Evolutionary conservation across 2,329 filamentous ascomycete genomes (phyloP).

Genomic region (Ampelomyces quisqualis): DNA sequence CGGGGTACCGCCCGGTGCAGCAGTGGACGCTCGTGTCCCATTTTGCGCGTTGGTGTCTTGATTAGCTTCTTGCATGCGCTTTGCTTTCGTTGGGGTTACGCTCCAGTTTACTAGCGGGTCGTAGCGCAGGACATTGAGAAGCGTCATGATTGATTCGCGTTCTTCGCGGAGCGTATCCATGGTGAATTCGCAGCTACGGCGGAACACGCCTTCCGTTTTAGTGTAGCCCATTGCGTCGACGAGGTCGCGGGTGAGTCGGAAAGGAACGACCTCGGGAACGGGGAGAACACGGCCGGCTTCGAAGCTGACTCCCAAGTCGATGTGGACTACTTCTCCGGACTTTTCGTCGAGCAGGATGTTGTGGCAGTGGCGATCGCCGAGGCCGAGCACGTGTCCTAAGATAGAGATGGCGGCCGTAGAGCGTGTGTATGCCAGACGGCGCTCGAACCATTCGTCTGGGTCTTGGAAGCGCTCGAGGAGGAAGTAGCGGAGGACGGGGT

Average conservation of each 20-base stretch:
- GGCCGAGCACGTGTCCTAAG: constrained; percentile 85
- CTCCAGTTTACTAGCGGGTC: constrained; percentile 97
- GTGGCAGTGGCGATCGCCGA: constrained; percentile 93
- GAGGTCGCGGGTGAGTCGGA: constrained; percentile 89
- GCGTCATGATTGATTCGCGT: constrained; percentile 96
- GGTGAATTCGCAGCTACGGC: constrained; percentile 97
- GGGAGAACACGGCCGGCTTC: constrained; percentile 94
- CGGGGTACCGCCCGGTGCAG: constrained; percentile 32
- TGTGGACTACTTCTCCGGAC: constrained; percentile 92
- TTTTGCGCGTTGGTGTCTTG: constrained; percentile 54
- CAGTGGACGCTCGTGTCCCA: constrained; percentile 33
- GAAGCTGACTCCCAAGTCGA: constrained; percentile 95
- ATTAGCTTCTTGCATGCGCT: constrained; percentile 64
- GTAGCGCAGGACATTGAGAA: constrained; percentile 95
- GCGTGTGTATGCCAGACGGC: constrained; percentile 84
- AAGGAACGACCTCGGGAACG: constrained; percentile 92
- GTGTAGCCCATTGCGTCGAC: constrained; percentile 97
- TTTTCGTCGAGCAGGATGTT: constrained; percentile 91
- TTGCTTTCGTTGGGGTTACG: constrained; percentile 69
- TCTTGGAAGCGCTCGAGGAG: constrained; percentile 94
- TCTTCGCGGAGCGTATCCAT: constrained; percentile 93
- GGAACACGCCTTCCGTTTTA: constrained; percentile 92
- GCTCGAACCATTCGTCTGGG: constrained; percentile 93
- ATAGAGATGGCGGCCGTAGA: constrained; percentile 95
- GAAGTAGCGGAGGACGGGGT: constrained; percentile 94